Evolutionary conservation across 2,329 filamentous ascomycete species (phyloP).

Genomic region (Colletotrichum sp.): DNA sequence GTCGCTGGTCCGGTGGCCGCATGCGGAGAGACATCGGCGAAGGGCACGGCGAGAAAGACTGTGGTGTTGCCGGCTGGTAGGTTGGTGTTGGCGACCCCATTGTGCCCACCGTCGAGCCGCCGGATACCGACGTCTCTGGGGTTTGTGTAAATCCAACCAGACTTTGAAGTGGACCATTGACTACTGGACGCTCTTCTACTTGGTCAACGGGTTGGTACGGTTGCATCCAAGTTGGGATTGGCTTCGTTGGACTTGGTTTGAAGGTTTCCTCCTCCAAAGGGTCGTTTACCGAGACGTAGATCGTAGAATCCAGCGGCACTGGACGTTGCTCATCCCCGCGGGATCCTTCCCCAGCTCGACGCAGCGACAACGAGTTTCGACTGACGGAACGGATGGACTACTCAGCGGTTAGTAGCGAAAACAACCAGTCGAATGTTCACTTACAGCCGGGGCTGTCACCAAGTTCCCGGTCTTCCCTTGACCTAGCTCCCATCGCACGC

Average conservation of each 20-base stretch:
- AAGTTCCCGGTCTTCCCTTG: slow-evolving; percentile 19
- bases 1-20: neutral
- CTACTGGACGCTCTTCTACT: slow-evolving; percentile 19
- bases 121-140: neutral
- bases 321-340: neutral
- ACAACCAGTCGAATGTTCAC: neutral
- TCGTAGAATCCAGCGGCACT: slow-evolving; percentile 29
- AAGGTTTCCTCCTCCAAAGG: slow-evolving; percentile 53
- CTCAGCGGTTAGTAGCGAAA: neutral
- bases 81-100: neutral
- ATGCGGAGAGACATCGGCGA: neutral
- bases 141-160: neutral
- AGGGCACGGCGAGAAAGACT: neutral
- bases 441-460: slow-evolving; percentile 11
- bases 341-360: neutral
- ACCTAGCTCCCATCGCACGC: slow-evolving; percentile 45
- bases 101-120: neutral
- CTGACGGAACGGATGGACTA: neutral
- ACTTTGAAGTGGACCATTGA: too few relatives aligned
- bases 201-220: slow-evolving; percentile 2
- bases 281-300: slow-evolving; percentile 57
- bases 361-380: neutral
- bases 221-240: slow-evolving; percentile 54
- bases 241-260: slow-evolving; percentile 53
- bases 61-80: neutral